Conservation (phyloP, 139 green algal species). For the Chlorella sp. region DNA sequence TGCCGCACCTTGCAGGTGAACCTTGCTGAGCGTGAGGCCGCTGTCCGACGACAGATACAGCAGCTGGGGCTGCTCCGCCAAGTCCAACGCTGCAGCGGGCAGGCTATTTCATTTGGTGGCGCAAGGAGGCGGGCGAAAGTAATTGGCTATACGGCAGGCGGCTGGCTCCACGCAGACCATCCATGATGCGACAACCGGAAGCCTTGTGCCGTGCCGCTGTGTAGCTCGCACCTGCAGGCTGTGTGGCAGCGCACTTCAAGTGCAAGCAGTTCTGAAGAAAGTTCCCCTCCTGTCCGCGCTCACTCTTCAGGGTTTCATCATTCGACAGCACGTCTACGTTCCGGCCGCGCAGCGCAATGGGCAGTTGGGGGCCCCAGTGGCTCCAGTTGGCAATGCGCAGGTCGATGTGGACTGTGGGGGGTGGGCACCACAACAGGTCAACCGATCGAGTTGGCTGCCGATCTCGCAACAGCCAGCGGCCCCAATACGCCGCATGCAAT, state of each 20-base stretch:
- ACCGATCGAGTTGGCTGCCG: no score
- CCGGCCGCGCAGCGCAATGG: neutral
- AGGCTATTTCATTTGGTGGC: no score
- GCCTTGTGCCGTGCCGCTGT: no score
- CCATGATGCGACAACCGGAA: neutral
- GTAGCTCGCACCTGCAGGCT: no score
- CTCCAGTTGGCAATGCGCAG: neutral
- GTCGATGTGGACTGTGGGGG: neutral
- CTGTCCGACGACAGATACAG: neutral
- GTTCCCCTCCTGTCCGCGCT: neutral
- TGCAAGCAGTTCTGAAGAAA: no score
- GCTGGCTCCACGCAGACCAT: neutral
- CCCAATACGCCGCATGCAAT: no score
- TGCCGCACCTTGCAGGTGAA: neutral
- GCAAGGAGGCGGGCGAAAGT: neutral
- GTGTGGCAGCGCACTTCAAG: no score
- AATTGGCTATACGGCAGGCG: neutral
- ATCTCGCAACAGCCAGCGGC: no score
- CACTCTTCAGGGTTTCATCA: neutral
- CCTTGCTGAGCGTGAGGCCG: neutral
- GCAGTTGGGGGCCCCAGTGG: neutral
- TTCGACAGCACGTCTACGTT: neutral
- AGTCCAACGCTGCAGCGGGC: neutral
- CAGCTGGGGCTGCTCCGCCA: neutral
- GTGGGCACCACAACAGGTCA: no score